Conservation (phyloP, 1,284 basidiomycete genomes). For the Irpex lacteus region DNA sequence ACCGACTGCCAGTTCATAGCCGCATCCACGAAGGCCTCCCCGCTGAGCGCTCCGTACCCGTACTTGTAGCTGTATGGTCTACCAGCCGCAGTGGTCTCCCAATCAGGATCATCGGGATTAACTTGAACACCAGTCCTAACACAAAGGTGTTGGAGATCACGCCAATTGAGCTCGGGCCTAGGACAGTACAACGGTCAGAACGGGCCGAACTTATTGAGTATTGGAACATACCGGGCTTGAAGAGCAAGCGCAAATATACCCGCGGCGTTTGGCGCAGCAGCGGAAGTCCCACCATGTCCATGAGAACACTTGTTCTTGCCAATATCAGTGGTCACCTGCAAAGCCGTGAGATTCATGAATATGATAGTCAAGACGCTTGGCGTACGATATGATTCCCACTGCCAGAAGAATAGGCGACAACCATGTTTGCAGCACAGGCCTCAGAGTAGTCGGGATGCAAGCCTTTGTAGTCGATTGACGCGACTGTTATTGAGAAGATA, state of each 20-base stretch:
- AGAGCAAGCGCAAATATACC: conserved; percentile 90
- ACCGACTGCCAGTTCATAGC: conserved; percentile 85
- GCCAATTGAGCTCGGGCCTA: conserved; percentile 97
- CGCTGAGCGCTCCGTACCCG: conserved; percentile 91
- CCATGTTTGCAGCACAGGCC: conserved; percentile 94
- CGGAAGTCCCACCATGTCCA: conserved; percentile 94
- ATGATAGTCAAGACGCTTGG: conserved; percentile 9
- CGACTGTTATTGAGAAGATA: conserved; percentile 95
- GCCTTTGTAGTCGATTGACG: conserved; percentile 90
- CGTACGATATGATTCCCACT: conserved; percentile 88
- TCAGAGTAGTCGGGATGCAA: conserved; percentile 98
- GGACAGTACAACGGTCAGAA: too few species aligned
- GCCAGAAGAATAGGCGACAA: conserved; percentile 97
- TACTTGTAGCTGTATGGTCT: conserved; percentile 95
- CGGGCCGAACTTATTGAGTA: not conserved
- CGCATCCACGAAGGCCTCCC: conserved; percentile 78
- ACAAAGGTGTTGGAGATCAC: conserved; percentile 92
- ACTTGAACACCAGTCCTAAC: conserved; percentile 78
- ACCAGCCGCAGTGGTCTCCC: conserved; percentile 84
- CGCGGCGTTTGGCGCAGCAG: conserved; percentile 94
- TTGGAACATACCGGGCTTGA: conserved; percentile 64
- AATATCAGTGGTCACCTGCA: conserved; percentile 91
- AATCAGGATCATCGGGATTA: conserved; percentile 91
- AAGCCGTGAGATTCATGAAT: conserved; percentile 13
- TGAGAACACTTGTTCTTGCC: conserved; percentile 83